Base-by-base conservation (phyloP, 768 basidiomycete species). In the Lactarius sp. region DNA sequence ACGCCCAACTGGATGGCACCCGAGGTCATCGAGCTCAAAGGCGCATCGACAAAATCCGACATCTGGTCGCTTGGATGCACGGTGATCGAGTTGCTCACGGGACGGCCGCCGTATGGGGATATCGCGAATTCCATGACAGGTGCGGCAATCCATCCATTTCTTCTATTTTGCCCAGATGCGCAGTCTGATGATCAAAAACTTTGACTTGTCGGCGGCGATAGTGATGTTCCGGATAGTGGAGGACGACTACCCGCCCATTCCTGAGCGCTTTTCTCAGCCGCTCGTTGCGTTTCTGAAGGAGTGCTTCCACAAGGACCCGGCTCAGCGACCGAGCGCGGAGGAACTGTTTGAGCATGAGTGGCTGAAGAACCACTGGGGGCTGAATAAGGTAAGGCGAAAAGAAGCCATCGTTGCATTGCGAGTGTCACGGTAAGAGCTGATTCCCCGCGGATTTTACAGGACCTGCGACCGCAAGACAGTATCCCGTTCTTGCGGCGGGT, bases 1-100 rank as follows among this genome's bases (percentile, higher is more conserved):
- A 99, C 96, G 10, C 96, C 96, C 14, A 96, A 98, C 71, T 99
- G 96, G 96, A 98, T 99, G 94, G 95, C 95, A 12, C 96, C 96
- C 2, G 96, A 99, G 75, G 92, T 98, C 56, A 98, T 99, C 66
- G 88, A 94, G 72, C 83, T 98, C 60, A 90, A 94, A 73, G 95
- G 95, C 4, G 92, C 96, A 8, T 89, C 91, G n/a, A 81, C 88
- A 0, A 94, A 94, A 70, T 88, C 92, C 33, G 94, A 97, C 72
- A 95, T 97, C 37, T 97, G 94, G 94, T 96, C 94, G 0, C 75
- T 99, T 66, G 96, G 86, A 1, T 97, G 95, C 71, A 98, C 96
- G 4, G 86, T 98, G 69, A 86, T 96, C 69, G 96, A 99, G 75
- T 81, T 99, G 31, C 77, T 98, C 67, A 96, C 94, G 6, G 96